phyloP scores from a whole-genome alignment of 2,329 filamentous ascomycete genomes.

The Cryphonectria carpinicola region DNA sequence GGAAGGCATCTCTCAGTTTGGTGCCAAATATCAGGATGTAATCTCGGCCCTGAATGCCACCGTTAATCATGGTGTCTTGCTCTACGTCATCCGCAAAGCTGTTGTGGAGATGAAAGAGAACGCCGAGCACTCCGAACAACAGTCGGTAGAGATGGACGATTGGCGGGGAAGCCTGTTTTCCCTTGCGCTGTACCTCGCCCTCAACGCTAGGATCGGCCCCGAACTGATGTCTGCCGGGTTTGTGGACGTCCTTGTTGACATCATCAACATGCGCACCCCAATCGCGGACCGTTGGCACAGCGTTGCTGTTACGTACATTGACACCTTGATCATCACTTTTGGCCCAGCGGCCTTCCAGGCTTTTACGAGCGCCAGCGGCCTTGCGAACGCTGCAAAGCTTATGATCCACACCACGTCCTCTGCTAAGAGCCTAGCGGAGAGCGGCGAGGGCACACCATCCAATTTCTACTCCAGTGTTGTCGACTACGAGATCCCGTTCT shows the following conservation, averaged over 20 bases:
- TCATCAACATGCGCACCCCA: slow-evolving; percentile 79
- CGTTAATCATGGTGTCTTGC: slow-evolving; percentile 92
- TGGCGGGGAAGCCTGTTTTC: slow-evolving; percentile 91
- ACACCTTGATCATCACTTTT: slow-evolving; percentile 83
- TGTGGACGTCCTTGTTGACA: slow-evolving; percentile 87
- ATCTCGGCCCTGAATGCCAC: slow-evolving; percentile 91
- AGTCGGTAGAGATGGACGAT: slow-evolving; percentile 73
- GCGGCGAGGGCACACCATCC: slow-evolving; percentile 71
- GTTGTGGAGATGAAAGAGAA: slow-evolving; percentile 77
- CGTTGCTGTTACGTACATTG: slow-evolving; percentile 83
- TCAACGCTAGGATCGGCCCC: slow-evolving; percentile 73
- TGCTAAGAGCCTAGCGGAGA: slow-evolving; percentile 67
- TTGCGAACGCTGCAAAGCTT: slow-evolving; percentile 89
- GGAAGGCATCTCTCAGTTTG: slow-evolving; percentile 82
- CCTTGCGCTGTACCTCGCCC: slow-evolving; percentile 80
- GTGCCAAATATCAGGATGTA: slow-evolving; percentile 77
- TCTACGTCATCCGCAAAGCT: slow-evolving; percentile 90
- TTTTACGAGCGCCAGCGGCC: slow-evolving; percentile 79
- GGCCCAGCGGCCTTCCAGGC: slow-evolving; percentile 77
- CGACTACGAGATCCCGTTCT: slow-evolving; percentile 92
- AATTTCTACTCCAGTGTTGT: slow-evolving; percentile 77
- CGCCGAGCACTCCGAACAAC: slow-evolving; percentile 58
- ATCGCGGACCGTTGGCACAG: slow-evolving; percentile 84
- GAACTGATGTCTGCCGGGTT: slow-evolving; percentile 88
- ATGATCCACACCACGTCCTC: slow-evolving; percentile 77